Conservation (phyloP, 345 rosid genomes). For the Adansonia digitata region DNA sequence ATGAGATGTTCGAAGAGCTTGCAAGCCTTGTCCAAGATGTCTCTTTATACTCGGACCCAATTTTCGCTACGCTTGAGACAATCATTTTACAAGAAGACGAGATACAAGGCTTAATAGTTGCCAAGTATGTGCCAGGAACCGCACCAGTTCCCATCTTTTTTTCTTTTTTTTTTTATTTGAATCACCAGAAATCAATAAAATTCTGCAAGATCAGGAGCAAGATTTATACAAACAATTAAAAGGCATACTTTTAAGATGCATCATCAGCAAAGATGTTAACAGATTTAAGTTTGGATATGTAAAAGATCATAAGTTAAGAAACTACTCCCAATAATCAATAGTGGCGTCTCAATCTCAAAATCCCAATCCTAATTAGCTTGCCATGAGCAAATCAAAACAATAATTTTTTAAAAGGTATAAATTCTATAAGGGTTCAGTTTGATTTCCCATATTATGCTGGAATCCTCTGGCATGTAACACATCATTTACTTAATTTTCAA, state of each 20-base stretch:
- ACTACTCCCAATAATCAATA: neutral
- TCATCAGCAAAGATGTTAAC: neutral
- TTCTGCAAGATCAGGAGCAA: neutral
- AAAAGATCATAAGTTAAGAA: neutral
- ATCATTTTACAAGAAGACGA: constrained; percentile 18
- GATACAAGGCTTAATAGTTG: constrained; percentile 29
- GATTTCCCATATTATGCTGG: neutral
- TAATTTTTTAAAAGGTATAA: neutral
- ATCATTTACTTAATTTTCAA: neutral
- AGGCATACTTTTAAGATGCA: neutral
- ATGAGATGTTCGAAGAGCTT: constrained; percentile 34
- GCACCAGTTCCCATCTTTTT: constrained; percentile 33
- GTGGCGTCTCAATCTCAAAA: neutral
- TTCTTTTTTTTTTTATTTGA: neutral
- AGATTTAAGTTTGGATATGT: too few species aligned
- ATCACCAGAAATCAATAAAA: constrained; percentile 6
- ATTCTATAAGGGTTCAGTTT: neutral
- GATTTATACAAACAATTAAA: neutral
- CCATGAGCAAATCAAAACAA: neutral
- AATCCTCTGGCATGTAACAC: neutral
- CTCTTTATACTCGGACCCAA: constrained; percentile 17
- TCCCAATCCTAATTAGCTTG: neutral
- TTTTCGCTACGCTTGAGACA: constrained; percentile 7
- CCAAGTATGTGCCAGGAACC: constrained; percentile 28
- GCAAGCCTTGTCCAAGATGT: constrained; percentile 31